Evolutionary conservation across 495 filamentous ascomycete genomes (phyloP).

Genomic region (Annulohypoxylon bovei): DNA sequence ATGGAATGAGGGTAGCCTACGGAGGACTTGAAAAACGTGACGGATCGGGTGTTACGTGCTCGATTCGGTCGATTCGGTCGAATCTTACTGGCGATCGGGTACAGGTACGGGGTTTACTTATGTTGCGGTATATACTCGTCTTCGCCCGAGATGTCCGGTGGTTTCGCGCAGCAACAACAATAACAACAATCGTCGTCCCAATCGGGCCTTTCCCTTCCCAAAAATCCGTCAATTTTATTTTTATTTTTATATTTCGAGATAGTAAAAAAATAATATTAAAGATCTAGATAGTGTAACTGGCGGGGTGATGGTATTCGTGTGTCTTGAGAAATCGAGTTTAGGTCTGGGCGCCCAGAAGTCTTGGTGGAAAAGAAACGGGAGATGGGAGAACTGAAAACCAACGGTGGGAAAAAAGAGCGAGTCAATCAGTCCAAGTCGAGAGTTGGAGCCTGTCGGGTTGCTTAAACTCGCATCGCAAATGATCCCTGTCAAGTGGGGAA

Average conservation of each 20-base stretch:
- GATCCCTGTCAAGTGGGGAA: slow-evolving; percentile 37
- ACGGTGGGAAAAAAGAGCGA: slow-evolving; percentile 22
- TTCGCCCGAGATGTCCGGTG: slow-evolving; percentile 11
- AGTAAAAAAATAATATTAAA: neutral
- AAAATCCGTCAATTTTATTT: slow-evolving; percentile 1
- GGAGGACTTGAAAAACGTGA: slow-evolving; percentile 33
- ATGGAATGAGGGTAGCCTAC: slow-evolving; percentile 44
- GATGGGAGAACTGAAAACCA: slow-evolving; percentile 32
- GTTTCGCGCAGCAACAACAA: slow-evolving; percentile 13
- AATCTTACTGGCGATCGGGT: neutral
- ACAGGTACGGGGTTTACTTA: slow-evolving; percentile 4
- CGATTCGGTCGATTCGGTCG: slow-evolving; percentile 23
- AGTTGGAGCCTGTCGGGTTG: slow-evolving; percentile 1
- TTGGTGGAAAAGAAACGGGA: slow-evolving; percentile 42
- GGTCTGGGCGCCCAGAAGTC: slow-evolving; percentile 48
- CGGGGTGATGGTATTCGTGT: slow-evolving; percentile 5
- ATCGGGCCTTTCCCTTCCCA: neutral
- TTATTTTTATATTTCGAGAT: neutral
- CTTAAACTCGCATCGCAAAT: slow-evolving; percentile 19
- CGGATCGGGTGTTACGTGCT: slow-evolving; percentile 23
- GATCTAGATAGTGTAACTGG: slow-evolving; percentile 14
- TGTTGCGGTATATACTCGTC: slow-evolving; percentile 27
- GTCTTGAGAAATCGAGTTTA: slow-evolving; percentile 34
- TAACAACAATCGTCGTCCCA: slow-evolving; percentile 10
- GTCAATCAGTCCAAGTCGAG: slow-evolving; percentile 11